phyloP scores from a whole-genome alignment of 202 grass and related monocot genomes.

The Hordeum pubiflorum region DNA sequence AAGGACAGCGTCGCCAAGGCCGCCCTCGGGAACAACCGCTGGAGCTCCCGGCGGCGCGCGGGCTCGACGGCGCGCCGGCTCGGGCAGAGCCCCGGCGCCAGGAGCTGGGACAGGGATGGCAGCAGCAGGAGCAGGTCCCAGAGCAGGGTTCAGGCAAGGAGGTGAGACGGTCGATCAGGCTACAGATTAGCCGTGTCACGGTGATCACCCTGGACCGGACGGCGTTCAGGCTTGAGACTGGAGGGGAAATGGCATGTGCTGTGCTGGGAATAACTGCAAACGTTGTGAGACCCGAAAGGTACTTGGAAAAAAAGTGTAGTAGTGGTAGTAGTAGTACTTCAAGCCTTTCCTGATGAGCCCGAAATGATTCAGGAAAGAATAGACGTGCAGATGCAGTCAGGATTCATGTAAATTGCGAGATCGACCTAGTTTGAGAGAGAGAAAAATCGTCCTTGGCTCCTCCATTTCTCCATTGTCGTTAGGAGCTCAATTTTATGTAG shows the following conservation, averaged over 20 bases:
- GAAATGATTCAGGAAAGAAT: background rate
- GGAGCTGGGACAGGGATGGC: slow-evolving; percentile 13
- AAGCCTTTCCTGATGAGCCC: background rate
- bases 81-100: slow-evolving; percentile 29
- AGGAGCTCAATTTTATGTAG: too few species aligned
- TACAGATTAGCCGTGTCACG: background rate
- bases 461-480: too few species aligned
- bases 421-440: too few species aligned
- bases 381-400: background rate
- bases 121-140: slow-evolving; percentile 44
- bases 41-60: slow-evolving; percentile 38
- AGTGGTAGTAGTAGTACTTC: too few species aligned
- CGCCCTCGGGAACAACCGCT: slow-evolving; percentile 52
- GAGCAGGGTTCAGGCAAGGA: slow-evolving; percentile 8
- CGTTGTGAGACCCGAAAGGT: background rate
- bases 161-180: background rate
- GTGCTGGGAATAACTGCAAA: background rate
- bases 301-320: background rate
- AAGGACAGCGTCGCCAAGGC: slow-evolving; percentile 75
- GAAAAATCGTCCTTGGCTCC: too few species aligned
- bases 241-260: background rate
- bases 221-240: background rate
- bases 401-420: background rate
- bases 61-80: slow-evolving; percentile 15
- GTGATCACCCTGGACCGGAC: background rate